A percentile compares a stretch with the other conserved stretches of the same genome.
Evolutionary conservation across 2,329 filamentous ascomycete species (phyloP).

Genomic region (Neonectria ditissima): DNA sequence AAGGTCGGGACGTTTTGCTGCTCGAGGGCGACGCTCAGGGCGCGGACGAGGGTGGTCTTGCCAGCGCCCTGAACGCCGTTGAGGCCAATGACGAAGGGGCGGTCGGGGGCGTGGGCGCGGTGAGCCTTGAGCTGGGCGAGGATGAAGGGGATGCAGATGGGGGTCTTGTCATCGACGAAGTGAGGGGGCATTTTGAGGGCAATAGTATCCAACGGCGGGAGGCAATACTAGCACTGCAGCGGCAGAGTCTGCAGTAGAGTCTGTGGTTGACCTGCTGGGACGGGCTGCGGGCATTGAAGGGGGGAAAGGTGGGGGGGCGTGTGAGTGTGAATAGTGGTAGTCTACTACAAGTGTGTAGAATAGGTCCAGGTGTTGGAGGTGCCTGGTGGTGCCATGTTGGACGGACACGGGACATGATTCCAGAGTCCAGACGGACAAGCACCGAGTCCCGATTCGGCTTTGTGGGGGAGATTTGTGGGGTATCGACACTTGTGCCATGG

Average conservation of each 20-base stretch:
- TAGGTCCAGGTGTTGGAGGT: background rate
- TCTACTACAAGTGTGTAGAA: too few species aligned
- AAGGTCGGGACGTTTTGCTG: conserved; percentile 70
- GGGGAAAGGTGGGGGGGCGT: background rate
- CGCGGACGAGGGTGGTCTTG: conserved; percentile 86
- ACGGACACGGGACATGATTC: conserved; percentile 1
- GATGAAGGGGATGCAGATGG: conserved; percentile 83
- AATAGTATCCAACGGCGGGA: background rate
- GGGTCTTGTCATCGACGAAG: conserved; percentile 81
- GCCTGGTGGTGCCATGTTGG: conserved; percentile 27
- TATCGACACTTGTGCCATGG: background rate
- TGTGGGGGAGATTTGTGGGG: conserved; percentile 31
- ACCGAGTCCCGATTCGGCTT: conserved; percentile 18
- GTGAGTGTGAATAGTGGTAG: background rate
- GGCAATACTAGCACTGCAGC: background rate
- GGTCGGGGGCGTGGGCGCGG: conserved; percentile 52
- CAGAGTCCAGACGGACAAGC: too few species aligned
- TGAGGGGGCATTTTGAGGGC: conserved; percentile 44
- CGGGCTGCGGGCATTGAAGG: background rate
- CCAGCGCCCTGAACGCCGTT: conserved; percentile 93
- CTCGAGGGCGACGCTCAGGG: conserved; percentile 72
- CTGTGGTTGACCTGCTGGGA: background rate
- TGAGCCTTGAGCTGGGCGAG: conserved; percentile 68
- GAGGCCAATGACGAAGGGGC: conserved; percentile 84
- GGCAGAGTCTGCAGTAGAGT: too few species aligned